Conservation (phyloP, 192 early-diverging fungal genomes). For the Dispira simplex region DNA sequence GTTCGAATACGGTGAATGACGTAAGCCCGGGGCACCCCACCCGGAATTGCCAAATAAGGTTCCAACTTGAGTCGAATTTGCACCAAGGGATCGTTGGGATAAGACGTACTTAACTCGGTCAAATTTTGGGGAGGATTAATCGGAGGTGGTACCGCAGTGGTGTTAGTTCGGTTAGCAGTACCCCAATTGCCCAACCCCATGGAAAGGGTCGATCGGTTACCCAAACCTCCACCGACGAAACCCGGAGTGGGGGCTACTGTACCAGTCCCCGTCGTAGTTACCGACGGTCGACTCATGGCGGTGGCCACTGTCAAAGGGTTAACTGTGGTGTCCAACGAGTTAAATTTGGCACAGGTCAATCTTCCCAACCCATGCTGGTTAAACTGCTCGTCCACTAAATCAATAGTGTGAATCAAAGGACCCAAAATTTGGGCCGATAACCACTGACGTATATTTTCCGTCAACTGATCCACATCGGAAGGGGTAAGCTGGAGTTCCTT, state of each 20-base stretch:
- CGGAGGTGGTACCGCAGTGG: background rate
- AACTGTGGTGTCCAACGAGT: background rate
- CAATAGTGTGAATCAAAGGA: conserved; percentile 24
- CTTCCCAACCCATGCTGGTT: conserved; percentile 23
- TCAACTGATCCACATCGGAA: conserved; percentile 21
- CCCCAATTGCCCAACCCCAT: background rate
- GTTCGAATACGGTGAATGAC: conserved; percentile 23
- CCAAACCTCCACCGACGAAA: background rate
- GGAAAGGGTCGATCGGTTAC: background rate
- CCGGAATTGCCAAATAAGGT: conserved; percentile 25
- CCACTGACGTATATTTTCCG: conserved; percentile 29
- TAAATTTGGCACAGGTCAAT: conserved; percentile 18
- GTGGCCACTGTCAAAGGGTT: background rate
- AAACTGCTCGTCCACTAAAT: conserved; percentile 23
- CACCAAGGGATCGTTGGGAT: conserved; percentile 21
- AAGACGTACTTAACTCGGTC: conserved; percentile 20
- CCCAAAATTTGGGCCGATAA: conserved; percentile 26
- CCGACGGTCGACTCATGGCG: background rate
- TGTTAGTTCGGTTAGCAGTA: background rate
- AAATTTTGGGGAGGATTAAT: conserved; percentile 20
- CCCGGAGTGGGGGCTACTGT: conserved; percentile 6
- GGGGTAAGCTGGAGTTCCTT: background rate
- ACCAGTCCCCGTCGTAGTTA: background rate
- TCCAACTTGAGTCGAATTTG: conserved; percentile 32
- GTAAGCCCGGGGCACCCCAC: conserved; percentile 20